A percentile compares a stretch with the other conserved stretches of the same genome.
These are phyloP conservation scores for Globisporangium ultimum DNA, from an alignment of 352 stramenopile genomes.

Conservation along the genomic window DNA sequence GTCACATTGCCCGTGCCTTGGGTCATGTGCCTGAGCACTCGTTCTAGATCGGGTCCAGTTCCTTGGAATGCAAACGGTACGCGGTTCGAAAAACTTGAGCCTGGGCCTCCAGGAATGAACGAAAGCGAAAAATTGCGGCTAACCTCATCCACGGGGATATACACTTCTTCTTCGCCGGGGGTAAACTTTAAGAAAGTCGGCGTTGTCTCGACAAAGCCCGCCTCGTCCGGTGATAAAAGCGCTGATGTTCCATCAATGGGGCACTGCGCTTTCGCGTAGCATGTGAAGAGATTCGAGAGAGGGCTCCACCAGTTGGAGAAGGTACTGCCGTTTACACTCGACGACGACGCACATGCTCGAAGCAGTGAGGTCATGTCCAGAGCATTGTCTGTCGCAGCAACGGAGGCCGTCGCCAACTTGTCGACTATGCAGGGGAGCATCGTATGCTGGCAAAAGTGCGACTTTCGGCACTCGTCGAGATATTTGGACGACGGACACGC, in stretches of 20 bases:
- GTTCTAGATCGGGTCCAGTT: background rate
- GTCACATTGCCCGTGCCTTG: conserved; percentile 5
- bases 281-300: conserved; percentile 23
- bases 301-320: conserved; percentile 28
- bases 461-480: conserved; percentile 1
- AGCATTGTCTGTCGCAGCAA: background rate
- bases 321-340: background rate
- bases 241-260: background rate
- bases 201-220: background rate
- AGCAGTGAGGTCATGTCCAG: conserved; percentile 7
- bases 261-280: conserved; percentile 21
- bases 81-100: conserved; percentile 1
- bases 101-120: background rate
- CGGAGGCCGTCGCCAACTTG: background rate
- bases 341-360: background rate
- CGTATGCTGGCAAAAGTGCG: conserved; percentile 3
- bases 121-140: conserved; percentile 1
- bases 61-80: background rate
- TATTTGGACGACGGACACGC: background rate
- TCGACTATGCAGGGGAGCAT: conserved; percentile 15
- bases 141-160: background rate
- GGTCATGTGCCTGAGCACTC: conserved; percentile 6
- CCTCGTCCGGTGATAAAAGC: background rate
- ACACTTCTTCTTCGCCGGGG: conserved; percentile 1
- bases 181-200: conserved; percentile 1